A percentile compares a stretch with the other conserved stretches of the same genome.
Evolutionary conservation across 148 eudicot species (phyloP).

Genomic region (Heliamphora exappendiculata): DNA sequence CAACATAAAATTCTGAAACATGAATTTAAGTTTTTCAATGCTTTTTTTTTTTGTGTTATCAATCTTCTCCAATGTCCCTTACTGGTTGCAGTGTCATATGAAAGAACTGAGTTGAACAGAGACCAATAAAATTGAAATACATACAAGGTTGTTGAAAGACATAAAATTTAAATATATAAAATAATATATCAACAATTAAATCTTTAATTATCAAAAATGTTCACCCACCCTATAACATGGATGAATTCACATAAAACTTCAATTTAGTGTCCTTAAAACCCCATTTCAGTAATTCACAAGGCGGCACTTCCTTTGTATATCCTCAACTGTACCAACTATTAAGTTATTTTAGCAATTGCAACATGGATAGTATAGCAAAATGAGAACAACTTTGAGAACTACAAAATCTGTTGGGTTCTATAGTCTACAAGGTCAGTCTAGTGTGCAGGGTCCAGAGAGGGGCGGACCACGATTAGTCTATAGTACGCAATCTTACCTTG

Average conservation of each 20-base stretch:
- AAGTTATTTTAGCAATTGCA: background rate
- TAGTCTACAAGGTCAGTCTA: too few species aligned
- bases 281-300: background rate
- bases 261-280: background rate
- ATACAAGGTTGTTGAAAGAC: background rate
- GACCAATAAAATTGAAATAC: background rate
- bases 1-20: background rate
- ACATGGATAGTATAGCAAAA: background rate
- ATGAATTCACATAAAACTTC: background rate
- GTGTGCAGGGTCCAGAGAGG: too few species aligned
- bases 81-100: background rate
- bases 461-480: too few species aligned
- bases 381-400: background rate
- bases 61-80: background rate
- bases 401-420: too few species aligned
- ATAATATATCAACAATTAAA: background rate
- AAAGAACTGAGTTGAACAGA: background rate
- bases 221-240: background rate
- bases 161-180: background rate
- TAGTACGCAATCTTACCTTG: too few species aligned
- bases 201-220: background rate
- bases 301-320: background rate
- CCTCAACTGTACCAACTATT: background rate
- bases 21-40: background rate
- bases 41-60: background rate